Percentiles rank a stretch among this genome's conserved stretches.
Conservation (phyloP, 257 asterid species). For the Lycium barbarum region DNA sequence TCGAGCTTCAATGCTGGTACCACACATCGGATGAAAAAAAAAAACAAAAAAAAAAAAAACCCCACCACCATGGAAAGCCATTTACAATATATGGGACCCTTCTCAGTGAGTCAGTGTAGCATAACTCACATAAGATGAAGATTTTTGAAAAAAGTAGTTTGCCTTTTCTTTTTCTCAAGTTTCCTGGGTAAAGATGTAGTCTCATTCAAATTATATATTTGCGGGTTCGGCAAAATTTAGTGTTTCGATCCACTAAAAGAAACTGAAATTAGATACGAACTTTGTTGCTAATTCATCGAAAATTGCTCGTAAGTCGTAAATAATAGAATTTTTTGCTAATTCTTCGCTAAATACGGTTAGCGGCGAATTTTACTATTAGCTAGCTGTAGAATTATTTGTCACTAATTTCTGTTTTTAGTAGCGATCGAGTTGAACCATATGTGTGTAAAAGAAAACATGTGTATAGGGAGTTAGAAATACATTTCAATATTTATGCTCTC, state of each 20-base stretch:
- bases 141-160: background rate
- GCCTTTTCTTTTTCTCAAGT: background rate
- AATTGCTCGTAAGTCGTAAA: no score
- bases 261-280: no score
- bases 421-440: background rate
- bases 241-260: no score
- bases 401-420: no score
- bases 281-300: no score
- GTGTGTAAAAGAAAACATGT: background rate
- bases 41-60: background rate
- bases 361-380: no score
- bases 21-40: no score
- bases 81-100: background rate
- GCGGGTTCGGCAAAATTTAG: no score
- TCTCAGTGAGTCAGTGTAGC: background rate
- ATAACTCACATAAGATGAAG: background rate
- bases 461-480: background rate
- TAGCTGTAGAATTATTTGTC: no score
- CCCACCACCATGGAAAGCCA: background rate
- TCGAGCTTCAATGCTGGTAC: no score
- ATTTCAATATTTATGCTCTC: background rate
- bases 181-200: background rate
- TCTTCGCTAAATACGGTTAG: no score
- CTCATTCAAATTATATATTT: background rate
- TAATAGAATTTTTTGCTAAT: no score